Evolutionary conservation across 2,329 filamentous ascomycete genomes (phyloP).

Genomic region (Phoma sp.): DNA sequence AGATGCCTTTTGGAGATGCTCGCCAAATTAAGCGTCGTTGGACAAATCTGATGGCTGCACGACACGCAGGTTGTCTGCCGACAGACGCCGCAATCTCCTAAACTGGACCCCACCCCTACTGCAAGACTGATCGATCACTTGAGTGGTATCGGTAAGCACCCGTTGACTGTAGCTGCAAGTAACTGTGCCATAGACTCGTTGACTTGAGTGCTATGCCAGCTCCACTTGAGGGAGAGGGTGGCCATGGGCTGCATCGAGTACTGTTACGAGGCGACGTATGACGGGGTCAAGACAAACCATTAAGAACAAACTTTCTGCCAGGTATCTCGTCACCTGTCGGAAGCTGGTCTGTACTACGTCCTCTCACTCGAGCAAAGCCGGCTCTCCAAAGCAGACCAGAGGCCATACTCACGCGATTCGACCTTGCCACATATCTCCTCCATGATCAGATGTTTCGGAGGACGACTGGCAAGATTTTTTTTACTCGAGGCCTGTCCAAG

Average conservation of each 20-base stretch:
- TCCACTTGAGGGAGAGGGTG: background rate
- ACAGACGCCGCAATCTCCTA: background rate
- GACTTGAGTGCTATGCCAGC: background rate
- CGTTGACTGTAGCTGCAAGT: background rate
- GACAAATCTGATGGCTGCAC: background rate
- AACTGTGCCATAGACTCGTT: background rate
- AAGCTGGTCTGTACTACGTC: too few species aligned
- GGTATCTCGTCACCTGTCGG: too few species aligned
- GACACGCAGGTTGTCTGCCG: background rate
- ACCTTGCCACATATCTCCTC: too few species aligned
- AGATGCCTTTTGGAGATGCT: background rate
- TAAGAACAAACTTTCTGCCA: too few species aligned
- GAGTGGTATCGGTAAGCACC: slow-evolving; percentile 1
- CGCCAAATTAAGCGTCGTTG: background rate
- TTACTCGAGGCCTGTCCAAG: background rate
- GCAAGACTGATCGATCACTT: background rate
- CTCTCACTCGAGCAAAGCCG: too few species aligned
- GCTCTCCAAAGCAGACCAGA: too few species aligned
- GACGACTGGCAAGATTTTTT: background rate
- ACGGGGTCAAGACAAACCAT: too few species aligned
- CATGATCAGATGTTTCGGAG: background rate
- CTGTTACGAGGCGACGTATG: too few species aligned
- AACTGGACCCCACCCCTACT: background rate
- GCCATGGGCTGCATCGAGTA: background rate
- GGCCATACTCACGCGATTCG: too few species aligned